phyloP scores from a whole-genome alignment of 2,329 filamentous ascomycete genomes.

The Hypoxylon sp. region DNA sequence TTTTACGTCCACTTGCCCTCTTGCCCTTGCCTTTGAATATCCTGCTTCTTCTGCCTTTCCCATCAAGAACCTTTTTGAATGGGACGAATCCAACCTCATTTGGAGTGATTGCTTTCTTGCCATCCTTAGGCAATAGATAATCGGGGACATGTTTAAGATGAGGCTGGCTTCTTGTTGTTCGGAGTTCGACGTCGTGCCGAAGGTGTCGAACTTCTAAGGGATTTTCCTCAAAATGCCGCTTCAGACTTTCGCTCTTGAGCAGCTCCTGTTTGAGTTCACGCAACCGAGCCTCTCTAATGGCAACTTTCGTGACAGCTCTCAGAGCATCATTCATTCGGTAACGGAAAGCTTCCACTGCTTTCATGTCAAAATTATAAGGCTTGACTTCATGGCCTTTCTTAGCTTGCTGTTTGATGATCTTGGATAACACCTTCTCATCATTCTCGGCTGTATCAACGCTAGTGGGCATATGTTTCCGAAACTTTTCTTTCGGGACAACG shows the following conservation, averaged over 20 bases:
- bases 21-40: conserved; percentile 62
- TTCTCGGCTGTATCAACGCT: conserved; percentile 80
- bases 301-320: conserved; percentile 88
- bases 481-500: conserved; percentile 85
- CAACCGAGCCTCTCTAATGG: conserved; percentile 89
- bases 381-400: conserved; percentile 86
- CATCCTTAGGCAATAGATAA: conserved; percentile 86
- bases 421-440: conserved; percentile 86
- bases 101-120: conserved; percentile 76
- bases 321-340: conserved; percentile 96
- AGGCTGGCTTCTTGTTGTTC: conserved; percentile 85
- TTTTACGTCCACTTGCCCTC: conserved; percentile 74
- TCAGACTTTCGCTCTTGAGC: conserved; percentile 93
- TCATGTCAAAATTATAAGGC: conserved; percentile 95
- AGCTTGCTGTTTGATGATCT: conserved; percentile 83
- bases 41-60: conserved; percentile 64
- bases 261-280: conserved; percentile 91
- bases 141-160: conserved; percentile 96
- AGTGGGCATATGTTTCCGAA: conserved; percentile 91
- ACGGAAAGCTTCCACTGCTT: conserved; percentile 91
- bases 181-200: conserved; percentile 89
- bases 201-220: conserved; percentile 89
- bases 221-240: conserved; percentile 97
- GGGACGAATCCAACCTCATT: conserved; percentile 84
- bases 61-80: conserved; percentile 67